A percentile compares a stretch with the other conserved stretches of the same genome.
These are phyloP conservation scores for Neonectria hederae DNA, from an alignment of 2,329 filamentous ascomycete genomes.

Conservation along the genomic window DNA sequence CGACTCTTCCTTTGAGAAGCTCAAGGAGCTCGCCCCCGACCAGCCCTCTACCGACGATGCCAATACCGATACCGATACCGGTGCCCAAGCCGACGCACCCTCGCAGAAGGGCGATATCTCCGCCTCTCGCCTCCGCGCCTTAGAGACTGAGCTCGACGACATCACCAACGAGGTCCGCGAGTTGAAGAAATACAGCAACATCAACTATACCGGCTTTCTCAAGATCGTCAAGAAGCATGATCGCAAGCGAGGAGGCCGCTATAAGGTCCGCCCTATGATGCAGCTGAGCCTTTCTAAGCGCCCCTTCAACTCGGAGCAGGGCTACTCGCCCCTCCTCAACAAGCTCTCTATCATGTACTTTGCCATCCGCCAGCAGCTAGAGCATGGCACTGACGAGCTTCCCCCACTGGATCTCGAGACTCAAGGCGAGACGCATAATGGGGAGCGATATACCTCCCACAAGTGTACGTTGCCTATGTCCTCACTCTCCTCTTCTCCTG, in stretches of 20 bases:
- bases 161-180: conserved; percentile 93
- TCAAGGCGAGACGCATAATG: conserved; percentile 66
- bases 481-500: too few relatives aligned
- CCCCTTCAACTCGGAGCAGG: conserved; percentile 91
- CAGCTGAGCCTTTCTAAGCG: conserved; percentile 88
- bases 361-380: conserved; percentile 86
- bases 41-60: conserved; percentile 60
- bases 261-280: conserved; percentile 90
- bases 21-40: conserved; percentile 78
- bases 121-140: conserved; percentile 69
- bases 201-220: conserved; percentile 97
- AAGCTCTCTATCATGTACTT: conserved; percentile 96
- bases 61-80: conserved; percentile 52
- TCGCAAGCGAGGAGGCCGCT: conserved; percentile 85
- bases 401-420: conserved; percentile 59
- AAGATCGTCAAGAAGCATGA: conserved; percentile 99
- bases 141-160: conserved; percentile 81
- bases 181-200: conserved; percentile 91
- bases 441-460: conserved; percentile 82
- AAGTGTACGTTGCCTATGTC: conserved; percentile 70
- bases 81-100: conserved; percentile 34
- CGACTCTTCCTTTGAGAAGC: conserved; percentile 70
- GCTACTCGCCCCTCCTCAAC: conserved; percentile 89
- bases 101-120: conserved; percentile 59
- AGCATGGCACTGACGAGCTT: conserved; percentile 58